Evolutionary conservation across 2,329 filamentous ascomycete genomes (phyloP).

Genomic region (Corniculantispora saksenae): DNA sequence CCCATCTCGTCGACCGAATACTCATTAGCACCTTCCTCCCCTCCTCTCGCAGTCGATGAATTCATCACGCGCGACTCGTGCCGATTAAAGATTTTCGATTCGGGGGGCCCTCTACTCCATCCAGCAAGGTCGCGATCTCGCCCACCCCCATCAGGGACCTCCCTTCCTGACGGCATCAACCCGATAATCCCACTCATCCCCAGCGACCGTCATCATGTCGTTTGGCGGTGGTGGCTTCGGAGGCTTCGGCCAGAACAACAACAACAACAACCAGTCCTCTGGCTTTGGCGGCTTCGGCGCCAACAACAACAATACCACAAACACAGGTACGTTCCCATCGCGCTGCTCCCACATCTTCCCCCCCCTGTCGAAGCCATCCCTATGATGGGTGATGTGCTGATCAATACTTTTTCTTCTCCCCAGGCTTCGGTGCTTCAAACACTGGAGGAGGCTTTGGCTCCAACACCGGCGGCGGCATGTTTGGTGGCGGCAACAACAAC

Average conservation of each 20-base stretch:
- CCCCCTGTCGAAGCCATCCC: slow-evolving; percentile 23
- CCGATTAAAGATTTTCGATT: background rate
- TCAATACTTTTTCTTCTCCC: slow-evolving; percentile 15
- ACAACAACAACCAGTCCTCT: slow-evolving; percentile 42
- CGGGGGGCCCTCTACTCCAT: background rate
- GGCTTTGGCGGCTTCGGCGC: slow-evolving; percentile 61
- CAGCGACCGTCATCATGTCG: slow-evolving; percentile 48
- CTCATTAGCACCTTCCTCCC: background rate
- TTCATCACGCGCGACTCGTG: background rate
- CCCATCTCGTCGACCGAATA: background rate
- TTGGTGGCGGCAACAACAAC: slow-evolving; percentile 40
- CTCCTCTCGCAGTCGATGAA: background rate
- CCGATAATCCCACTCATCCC: background rate
- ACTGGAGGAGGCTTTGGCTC: slow-evolving; percentile 41
- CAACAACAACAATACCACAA: slow-evolving; percentile 40
- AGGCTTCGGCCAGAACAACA: slow-evolving; percentile 63
- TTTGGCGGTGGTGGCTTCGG: slow-evolving; percentile 54
- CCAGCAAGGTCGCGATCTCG: background rate
- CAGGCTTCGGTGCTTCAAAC: slow-evolving; percentile 38
- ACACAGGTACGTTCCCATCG: slow-evolving; percentile 51
- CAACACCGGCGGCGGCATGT: slow-evolving; percentile 37
- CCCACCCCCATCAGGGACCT: background rate
- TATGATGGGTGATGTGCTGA: slow-evolving; percentile 25
- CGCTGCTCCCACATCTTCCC: background rate
- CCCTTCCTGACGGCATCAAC: slow-evolving; percentile 1